Evolutionary conservation across 1,284 basidiomycete genomes (phyloP).

Genomic region (Sanguinoderma infundibulare): DNA sequence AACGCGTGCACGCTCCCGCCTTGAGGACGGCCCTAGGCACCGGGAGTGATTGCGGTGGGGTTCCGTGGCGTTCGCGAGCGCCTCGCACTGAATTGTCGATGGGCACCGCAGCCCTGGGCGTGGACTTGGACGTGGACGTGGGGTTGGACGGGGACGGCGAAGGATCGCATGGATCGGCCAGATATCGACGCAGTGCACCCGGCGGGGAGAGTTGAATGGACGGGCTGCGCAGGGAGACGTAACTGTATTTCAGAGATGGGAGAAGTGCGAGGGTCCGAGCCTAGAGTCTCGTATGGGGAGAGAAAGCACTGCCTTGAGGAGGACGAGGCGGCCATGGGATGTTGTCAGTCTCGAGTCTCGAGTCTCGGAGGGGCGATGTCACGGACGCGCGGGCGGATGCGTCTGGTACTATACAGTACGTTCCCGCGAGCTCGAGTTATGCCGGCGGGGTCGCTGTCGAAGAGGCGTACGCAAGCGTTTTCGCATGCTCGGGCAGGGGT

Average conservation of each 20-base stretch:
- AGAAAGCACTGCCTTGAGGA: background rate
- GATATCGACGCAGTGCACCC: constrained; percentile 13
- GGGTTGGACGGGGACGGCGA: no score
- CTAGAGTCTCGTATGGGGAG: background rate
- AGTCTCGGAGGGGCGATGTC: background rate
- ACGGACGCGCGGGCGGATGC: background rate
- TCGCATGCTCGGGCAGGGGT: constrained; percentile 6
- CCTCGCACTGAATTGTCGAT: constrained; percentile 14
- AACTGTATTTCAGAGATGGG: background rate
- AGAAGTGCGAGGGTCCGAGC: background rate
- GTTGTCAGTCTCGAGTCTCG: background rate
- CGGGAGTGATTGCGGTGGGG: constrained; percentile 2
- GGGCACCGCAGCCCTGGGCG: background rate
- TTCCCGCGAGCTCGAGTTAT: constrained; percentile 6
- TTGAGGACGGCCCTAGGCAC: constrained; percentile 21
- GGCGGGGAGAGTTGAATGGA: background rate
- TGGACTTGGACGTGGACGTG: no score
- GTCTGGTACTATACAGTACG: background rate
- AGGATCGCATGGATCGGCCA: background rate
- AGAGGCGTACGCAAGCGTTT: constrained; percentile 6
- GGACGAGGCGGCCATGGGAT: background rate
- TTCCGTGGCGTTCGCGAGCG: constrained; percentile 4
- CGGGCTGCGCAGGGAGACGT: background rate
- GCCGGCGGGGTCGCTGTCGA: background rate
- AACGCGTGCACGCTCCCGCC: constrained; percentile 15